A percentile compares a stretch with the other conserved stretches of the same genome.
Conservation (phyloP, 768 basidiomycete genomes). For the Psilocybe azurescens region DNA sequence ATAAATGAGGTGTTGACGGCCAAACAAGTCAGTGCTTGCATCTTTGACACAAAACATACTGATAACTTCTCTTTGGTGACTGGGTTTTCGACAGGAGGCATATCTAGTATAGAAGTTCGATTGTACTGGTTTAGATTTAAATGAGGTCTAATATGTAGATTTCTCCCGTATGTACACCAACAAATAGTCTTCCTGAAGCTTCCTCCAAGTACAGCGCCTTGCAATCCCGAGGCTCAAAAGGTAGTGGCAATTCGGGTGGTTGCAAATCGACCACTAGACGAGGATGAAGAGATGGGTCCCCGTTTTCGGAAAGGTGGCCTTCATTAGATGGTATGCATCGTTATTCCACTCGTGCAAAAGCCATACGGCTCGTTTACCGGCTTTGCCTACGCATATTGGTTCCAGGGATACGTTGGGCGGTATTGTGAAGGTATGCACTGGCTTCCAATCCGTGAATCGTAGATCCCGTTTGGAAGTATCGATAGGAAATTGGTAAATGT, state of each 20-base stretch:
- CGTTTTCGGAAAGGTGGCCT: conserved; percentile 44
- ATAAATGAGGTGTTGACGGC: too few relatives aligned
- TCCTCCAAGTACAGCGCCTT: conserved; percentile 62
- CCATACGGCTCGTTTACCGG: conserved; percentile 57
- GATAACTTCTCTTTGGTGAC: too few relatives aligned
- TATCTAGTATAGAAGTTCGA: too few relatives aligned
- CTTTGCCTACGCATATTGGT: conserved; percentile 43
- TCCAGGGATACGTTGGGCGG: conserved; percentile 31
- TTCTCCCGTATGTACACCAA: conserved; percentile 58
- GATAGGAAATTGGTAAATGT: conserved; percentile 26
- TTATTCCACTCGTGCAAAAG: conserved; percentile 54
- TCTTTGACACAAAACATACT: too few relatives aligned
- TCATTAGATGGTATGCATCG: conserved; percentile 55
- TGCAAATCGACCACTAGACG: conserved; percentile 43
- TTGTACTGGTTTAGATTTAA: background rate
- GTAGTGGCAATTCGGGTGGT: conserved; percentile 51
- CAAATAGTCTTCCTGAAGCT: conserved; percentile 52
- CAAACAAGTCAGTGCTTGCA: too few relatives aligned
- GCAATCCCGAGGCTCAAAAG: conserved; percentile 52
- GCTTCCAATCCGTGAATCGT: conserved; percentile 14
- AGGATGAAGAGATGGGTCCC: conserved; percentile 3
- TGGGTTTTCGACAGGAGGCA: too few relatives aligned
- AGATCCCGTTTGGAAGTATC: conserved; percentile 9
- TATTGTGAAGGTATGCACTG: conserved; percentile 27
- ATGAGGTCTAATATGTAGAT: conserved; percentile 51